phyloP scores from a whole-genome alignment of 108 stramenopile species.

The Fragilariopsis cylindrus region DNA sequence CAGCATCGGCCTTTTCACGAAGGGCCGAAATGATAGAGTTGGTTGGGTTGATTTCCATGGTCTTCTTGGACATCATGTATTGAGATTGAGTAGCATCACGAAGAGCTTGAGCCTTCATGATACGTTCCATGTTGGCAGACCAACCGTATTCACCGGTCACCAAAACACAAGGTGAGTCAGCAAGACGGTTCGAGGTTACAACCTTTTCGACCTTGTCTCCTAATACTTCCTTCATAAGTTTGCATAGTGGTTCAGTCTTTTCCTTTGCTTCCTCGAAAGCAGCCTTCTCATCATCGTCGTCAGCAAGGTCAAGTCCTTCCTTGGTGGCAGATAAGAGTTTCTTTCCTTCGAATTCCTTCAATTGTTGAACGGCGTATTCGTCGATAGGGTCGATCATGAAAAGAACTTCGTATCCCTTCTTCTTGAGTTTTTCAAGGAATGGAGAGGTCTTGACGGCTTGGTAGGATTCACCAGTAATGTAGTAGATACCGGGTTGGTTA shows the following conservation, averaged over 20 bases:
- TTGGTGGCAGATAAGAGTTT: slow-evolving; percentile 99
- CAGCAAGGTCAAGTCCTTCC: slow-evolving; percentile 94
- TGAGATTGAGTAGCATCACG: slow-evolving; percentile 96
- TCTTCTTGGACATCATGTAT: slow-evolving; percentile 99
- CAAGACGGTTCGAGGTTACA: slow-evolving; percentile 97
- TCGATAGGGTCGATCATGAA: slow-evolving; percentile 99
- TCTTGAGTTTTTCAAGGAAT: slow-evolving; percentile 99
- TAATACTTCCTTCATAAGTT: slow-evolving; percentile 99
- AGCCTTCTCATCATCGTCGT: slow-evolving; percentile 99
- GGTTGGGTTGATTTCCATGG: slow-evolving; percentile 99
- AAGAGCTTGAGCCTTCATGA: slow-evolving; percentile 99
- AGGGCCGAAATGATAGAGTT: slow-evolving; percentile 99
- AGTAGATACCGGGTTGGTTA: slow-evolving; percentile 99
- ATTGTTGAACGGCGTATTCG: slow-evolving; percentile 99
- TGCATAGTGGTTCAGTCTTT: slow-evolving; percentile 96
- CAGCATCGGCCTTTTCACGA: slow-evolving; percentile 98
- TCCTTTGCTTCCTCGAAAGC: slow-evolving; percentile 98
- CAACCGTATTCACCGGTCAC: slow-evolving; percentile 99
- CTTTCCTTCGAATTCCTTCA: slow-evolving; percentile 99
- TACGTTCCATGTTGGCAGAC: slow-evolving; percentile 99
- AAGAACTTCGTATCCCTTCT: slow-evolving; percentile 99
- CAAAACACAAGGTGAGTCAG: slow-evolving; percentile 97
- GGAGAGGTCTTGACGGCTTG: slow-evolving; percentile 98
- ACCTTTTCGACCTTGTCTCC: slow-evolving; percentile 99
- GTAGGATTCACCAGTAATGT: slow-evolving; percentile 99